These are phyloP conservation scores for Sechiopsis laciniata DNA, from an alignment of 306 rosid species.

Conservation along the genomic window DNA sequence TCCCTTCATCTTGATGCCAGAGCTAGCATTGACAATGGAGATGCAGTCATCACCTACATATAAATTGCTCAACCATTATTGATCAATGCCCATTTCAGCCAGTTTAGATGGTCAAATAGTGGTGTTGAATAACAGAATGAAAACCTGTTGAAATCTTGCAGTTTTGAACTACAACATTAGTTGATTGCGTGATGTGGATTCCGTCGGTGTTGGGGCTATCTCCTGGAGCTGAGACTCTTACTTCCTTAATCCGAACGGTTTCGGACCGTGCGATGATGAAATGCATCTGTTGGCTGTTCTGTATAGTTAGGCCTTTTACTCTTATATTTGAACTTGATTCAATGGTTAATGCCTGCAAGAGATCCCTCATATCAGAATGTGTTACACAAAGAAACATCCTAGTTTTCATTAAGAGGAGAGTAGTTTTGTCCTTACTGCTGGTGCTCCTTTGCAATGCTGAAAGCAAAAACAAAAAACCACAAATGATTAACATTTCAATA, in stretches of 20 bases:
- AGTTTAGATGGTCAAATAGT: background rate
- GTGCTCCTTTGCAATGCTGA: constrained; percentile 95
- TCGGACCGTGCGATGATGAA: constrained; percentile 58
- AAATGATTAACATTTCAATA: background rate
- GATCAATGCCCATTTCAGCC: background rate
- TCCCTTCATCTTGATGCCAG: constrained; percentile 84
- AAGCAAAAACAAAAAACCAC: background rate
- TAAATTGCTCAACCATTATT: constrained; percentile 10
- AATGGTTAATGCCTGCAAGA: constrained; percentile 80
- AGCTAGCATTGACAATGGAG: constrained; percentile 91
- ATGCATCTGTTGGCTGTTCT: constrained; percentile 92
- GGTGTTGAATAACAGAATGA: background rate
- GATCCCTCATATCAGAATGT: constrained; percentile 21
- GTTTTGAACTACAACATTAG: constrained; percentile 60
- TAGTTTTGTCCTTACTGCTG: constrained; percentile 62
- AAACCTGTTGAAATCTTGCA: constrained; percentile 92
- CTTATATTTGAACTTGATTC: constrained; percentile 63
- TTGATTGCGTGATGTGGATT: constrained; percentile 83
- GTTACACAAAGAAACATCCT: background rate
- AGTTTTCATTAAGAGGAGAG: background rate
- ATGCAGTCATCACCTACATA: constrained; percentile 90
- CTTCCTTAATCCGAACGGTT: constrained; percentile 53
- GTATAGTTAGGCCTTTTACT: constrained; percentile 61
- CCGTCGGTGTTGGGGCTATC: constrained; percentile 70
- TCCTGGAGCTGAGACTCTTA: constrained; percentile 67